Conservation (phyloP, 2,329 filamentous ascomycete genomes). For the Cladosporium sp. region DNA sequence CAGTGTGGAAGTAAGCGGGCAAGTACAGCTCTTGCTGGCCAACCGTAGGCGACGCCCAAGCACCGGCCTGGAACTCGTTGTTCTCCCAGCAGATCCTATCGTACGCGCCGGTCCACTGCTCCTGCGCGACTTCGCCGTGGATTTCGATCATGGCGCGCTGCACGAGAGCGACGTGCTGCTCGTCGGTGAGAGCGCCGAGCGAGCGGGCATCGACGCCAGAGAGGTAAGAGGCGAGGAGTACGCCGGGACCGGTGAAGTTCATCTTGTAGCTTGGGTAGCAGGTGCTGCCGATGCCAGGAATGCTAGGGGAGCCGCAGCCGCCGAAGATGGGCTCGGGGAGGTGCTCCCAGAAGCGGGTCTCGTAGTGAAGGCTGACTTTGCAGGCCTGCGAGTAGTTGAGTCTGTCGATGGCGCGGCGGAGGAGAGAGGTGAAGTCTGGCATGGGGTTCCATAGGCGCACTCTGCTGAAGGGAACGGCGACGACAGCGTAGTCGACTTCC, state of each 20-base stretch:
- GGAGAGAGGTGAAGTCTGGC: slow-evolving; percentile 53
- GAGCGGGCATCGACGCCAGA: slow-evolving; percentile 48
- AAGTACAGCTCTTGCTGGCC: slow-evolving; percentile 70
- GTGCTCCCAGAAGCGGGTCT: slow-evolving; percentile 63
- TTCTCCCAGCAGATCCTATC: slow-evolving; percentile 66
- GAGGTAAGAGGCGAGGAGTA: slow-evolving; percentile 62
- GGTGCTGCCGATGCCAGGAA: slow-evolving; percentile 60
- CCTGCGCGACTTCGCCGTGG: slow-evolving; percentile 60
- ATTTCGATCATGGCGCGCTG: slow-evolving; percentile 67
- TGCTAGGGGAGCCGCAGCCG: slow-evolving; percentile 62
- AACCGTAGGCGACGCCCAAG: slow-evolving; percentile 58
- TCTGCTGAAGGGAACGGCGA: slow-evolving; percentile 64
- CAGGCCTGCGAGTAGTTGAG: slow-evolving; percentile 54
- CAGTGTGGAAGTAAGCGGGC: slow-evolving; percentile 71
- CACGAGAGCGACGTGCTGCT: slow-evolving; percentile 63
- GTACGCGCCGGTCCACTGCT: slow-evolving; percentile 66
- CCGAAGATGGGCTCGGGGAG: slow-evolving; percentile 60
- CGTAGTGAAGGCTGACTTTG: slow-evolving; percentile 67
- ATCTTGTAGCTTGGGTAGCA: slow-evolving; percentile 69
- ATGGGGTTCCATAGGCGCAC: slow-evolving; percentile 61
- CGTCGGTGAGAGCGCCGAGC: slow-evolving; percentile 53
- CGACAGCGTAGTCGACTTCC: slow-evolving; percentile 66
- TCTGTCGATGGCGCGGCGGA: slow-evolving; percentile 49
- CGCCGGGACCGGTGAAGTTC: slow-evolving; percentile 63
- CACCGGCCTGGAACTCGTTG: slow-evolving; percentile 61